A percentile compares a stretch with the other conserved stretches of the same genome.
phyloP scores from a whole-genome alignment of 164 flowering plant genomes.

The Magnolia kwangsiensis region DNA sequence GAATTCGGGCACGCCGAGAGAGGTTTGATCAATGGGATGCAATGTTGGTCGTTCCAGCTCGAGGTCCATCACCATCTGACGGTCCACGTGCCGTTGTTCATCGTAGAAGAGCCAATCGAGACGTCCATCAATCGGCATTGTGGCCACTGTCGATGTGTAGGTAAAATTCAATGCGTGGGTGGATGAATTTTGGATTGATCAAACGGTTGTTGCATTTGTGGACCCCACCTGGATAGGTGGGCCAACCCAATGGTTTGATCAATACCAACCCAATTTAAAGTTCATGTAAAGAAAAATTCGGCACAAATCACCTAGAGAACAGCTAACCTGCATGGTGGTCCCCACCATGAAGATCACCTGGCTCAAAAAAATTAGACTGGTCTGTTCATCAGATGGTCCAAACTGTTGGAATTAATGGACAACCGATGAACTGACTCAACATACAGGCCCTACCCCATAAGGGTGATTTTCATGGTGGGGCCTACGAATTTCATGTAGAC shows the following conservation, averaged over 20 bases:
- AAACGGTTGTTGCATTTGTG: background rate
- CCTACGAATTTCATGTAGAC: too few species aligned
- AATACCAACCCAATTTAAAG: too few species aligned
- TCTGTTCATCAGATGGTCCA: too few species aligned
- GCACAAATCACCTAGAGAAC: background rate
- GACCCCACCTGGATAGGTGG: too few species aligned
- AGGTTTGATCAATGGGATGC: conserved; percentile 26
- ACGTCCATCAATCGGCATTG: conserved; percentile 46
- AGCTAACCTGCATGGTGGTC: background rate
- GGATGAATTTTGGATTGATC: background rate
- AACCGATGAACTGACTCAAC: too few species aligned
- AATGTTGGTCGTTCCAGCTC: conserved; percentile 81
- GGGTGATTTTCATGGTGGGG: too few species aligned
- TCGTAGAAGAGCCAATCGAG: conserved; percentile 67
- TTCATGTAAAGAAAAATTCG: too few species aligned
- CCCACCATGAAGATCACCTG: too few species aligned
- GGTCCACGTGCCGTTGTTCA: conserved; percentile 46
- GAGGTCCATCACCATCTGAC: conserved; percentile 67
- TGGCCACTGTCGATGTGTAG: conserved; percentile 73
- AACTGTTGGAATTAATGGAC: too few species aligned
- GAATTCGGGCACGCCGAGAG: conserved; percentile 57
- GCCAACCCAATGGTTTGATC: too few species aligned
- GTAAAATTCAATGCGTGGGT: conserved; percentile 29
- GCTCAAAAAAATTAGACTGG: too few species aligned
- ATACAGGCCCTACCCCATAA: too few species aligned